phyloP scores from a whole-genome alignment of 1,284 basidiomycete species.

The Thecaphora thlaspeos region DNA sequence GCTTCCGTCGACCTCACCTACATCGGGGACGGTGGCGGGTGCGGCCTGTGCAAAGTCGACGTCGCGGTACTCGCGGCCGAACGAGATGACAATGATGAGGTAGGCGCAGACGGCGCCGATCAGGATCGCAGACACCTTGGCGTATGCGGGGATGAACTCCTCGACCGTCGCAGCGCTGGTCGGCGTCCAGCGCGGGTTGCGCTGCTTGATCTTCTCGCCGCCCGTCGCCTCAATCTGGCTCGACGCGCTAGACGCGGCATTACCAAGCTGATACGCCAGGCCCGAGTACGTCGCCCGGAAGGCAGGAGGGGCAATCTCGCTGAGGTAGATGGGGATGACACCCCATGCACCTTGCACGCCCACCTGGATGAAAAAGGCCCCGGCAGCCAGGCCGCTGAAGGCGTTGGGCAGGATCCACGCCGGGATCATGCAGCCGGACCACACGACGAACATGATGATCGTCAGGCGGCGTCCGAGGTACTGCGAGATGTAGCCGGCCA shows the following conservation, averaged over 20 bases:
- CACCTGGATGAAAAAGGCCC: slow-evolving; percentile 62
- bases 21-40: slow-evolving; percentile 17
- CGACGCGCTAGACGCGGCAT: slow-evolving; percentile 81
- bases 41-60: slow-evolving; percentile 69
- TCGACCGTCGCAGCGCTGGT: slow-evolving; percentile 11
- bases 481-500: slow-evolving; percentile 78
- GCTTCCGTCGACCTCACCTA: slow-evolving; percentile 15
- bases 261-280: slow-evolving; percentile 74
- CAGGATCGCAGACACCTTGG: slow-evolving; percentile 80
- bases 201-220: slow-evolving; percentile 56
- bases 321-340: slow-evolving; percentile 78
- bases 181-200: slow-evolving; percentile 34
- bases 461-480: slow-evolving; percentile 84
- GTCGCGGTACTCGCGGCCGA: slow-evolving; percentile 63
- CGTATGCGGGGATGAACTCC: slow-evolving; percentile 75
- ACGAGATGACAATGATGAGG: slow-evolving; percentile 45
- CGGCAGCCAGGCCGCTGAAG: slow-evolving; percentile 57
- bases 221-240: slow-evolving; percentile 85
- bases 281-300: slow-evolving; percentile 93
- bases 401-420: slow-evolving; percentile 59
- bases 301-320: slow-evolving; percentile 84
- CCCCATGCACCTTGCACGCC: slow-evolving; percentile 61
- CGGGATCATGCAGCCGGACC: slow-evolving; percentile 45
- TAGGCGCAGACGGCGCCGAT: slow-evolving; percentile 65
- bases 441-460: slow-evolving; percentile 66